Evolutionary conservation across 805 yeast genomes (phyloP).

Genomic region (Kodamaea fukazawae): DNA sequence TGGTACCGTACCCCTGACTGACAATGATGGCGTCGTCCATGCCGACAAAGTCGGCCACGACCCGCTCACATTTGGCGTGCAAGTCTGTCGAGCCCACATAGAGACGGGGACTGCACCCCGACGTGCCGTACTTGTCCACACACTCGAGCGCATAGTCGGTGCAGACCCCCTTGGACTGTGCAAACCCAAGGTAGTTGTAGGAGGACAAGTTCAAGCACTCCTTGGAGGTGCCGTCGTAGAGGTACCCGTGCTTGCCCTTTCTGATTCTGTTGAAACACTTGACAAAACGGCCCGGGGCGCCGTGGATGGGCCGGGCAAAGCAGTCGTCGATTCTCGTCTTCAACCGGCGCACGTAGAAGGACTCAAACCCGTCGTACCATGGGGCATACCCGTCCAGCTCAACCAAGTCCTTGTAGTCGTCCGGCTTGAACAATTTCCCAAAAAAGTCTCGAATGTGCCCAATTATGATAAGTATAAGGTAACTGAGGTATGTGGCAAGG

Average conservation of each 20-base stretch:
- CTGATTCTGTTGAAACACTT: constrained; percentile 76
- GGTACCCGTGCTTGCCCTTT: constrained; percentile 62
- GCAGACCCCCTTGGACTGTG: constrained; percentile 90
- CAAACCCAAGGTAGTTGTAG: constrained; percentile 94
- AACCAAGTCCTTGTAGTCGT: constrained; percentile 60
- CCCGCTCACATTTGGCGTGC: constrained; percentile 69
- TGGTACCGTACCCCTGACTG: constrained; percentile 95
- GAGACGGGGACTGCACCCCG: constrained; percentile 75
- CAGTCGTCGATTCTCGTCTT: constrained; percentile 91
- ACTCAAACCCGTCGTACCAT: constrained; percentile 89
- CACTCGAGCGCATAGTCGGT: constrained; percentile 70
- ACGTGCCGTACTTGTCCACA: constrained; percentile 69
- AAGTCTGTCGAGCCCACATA: constrained; percentile 73
- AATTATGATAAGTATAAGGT: constrained; percentile 75
- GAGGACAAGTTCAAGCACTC: constrained; percentile 84
- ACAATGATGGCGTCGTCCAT: constrained; percentile 84
- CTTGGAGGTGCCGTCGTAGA: constrained; percentile 71
- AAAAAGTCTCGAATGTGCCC: constrained; percentile 91
- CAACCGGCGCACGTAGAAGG: constrained; percentile 88
- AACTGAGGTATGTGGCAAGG: constrained; percentile 80
- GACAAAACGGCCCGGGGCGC: constrained; percentile 93
- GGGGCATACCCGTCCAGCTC: constrained; percentile 93
- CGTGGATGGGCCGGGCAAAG: constrained; percentile 93
- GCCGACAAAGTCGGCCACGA: constrained; percentile 83
- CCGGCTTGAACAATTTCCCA: constrained; percentile 70